These are phyloP conservation scores for Candida odintsovae DNA, from an alignment of 805 yeast genomes.

Conservation along the genomic window DNA sequence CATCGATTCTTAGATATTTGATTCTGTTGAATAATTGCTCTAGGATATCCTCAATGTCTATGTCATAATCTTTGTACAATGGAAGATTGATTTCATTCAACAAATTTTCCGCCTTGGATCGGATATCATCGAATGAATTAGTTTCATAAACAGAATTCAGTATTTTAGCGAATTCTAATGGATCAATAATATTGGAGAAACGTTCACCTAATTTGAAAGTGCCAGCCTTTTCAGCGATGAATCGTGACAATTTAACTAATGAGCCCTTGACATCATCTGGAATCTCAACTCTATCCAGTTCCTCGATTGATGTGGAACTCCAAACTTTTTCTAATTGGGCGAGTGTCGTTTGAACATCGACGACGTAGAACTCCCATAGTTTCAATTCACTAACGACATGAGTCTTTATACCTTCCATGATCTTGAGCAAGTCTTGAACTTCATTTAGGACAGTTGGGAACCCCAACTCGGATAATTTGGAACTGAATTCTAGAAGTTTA, in stretches of 20 bases:
- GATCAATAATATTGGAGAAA: constrained; percentile 48
- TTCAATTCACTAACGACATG: constrained; percentile 63
- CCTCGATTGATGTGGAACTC: constrained; percentile 14
- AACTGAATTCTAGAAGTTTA: constrained; percentile 60
- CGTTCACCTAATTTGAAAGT: constrained; percentile 39
- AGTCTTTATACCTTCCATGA: constrained; percentile 62
- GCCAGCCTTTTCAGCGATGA: constrained; percentile 36
- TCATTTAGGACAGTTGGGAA: constrained; percentile 51
- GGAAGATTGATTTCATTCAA: constrained; percentile 76
- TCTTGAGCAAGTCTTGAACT: constrained; percentile 47
- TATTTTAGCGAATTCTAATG: constrained; percentile 45
- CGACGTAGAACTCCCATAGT: constrained; percentile 86
- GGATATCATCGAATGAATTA: constrained; percentile 22
- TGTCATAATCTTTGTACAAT: constrained; percentile 68
- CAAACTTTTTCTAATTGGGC: constrained; percentile 33
- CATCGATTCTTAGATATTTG: constrained; percentile 69
- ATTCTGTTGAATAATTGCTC: constrained; percentile 73
- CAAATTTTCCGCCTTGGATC: constrained; percentile 41
- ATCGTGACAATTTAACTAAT: constrained; percentile 41
- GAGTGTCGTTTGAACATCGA: constrained; percentile 45
- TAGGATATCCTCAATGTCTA: constrained; percentile 59
- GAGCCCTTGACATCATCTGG: constrained; percentile 38
- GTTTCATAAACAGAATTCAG: constrained; percentile 33
- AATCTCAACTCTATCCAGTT: constrained; percentile 31
- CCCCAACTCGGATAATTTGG: constrained; percentile 47